phyloP scores from a whole-genome alignment of 2,329 filamentous ascomycete genomes.

The Daldinia eschscholtzii region DNA sequence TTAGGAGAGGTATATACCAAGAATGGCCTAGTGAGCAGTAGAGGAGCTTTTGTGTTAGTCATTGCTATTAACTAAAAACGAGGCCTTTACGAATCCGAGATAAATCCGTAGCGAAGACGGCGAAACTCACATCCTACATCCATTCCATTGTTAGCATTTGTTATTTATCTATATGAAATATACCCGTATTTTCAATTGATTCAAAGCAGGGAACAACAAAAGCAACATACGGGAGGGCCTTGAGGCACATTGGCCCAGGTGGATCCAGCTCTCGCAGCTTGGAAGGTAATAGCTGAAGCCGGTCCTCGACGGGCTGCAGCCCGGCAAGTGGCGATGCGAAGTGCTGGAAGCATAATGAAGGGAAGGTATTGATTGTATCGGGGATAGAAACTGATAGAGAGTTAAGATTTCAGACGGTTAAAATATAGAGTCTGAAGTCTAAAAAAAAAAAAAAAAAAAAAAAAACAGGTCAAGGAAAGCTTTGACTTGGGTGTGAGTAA shows the following conservation, averaged over 20 bases:
- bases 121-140: constrained; percentile 56
- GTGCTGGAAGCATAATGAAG: constrained; percentile 67
- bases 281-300: constrained; percentile 54
- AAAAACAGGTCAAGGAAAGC: neutral
- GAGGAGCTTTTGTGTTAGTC: constrained; percentile 44
- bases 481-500: constrained; percentile 32
- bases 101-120: constrained; percentile 19
- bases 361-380: neutral
- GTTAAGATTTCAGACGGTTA: neutral
- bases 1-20: constrained; percentile 66
- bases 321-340: constrained; percentile 67
- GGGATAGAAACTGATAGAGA: neutral
- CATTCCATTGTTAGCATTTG: constrained; percentile 31
- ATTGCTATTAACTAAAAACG: constrained; percentile 19
- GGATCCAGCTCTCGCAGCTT: constrained; percentile 71
- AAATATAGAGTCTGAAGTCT: constrained; percentile 2
- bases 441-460: neutral
- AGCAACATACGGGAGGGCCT: constrained; percentile 85
- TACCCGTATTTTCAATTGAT: constrained; percentile 41
- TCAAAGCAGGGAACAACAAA: constrained; percentile 15
- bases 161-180: constrained; percentile 8
- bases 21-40: constrained; percentile 72
- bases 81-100: constrained; percentile 19
- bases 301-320: constrained; percentile 56
- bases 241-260: constrained; percentile 93